phyloP scores from a whole-genome alignment of 257 asterid genomes.

The Plantago elongata region DNA sequence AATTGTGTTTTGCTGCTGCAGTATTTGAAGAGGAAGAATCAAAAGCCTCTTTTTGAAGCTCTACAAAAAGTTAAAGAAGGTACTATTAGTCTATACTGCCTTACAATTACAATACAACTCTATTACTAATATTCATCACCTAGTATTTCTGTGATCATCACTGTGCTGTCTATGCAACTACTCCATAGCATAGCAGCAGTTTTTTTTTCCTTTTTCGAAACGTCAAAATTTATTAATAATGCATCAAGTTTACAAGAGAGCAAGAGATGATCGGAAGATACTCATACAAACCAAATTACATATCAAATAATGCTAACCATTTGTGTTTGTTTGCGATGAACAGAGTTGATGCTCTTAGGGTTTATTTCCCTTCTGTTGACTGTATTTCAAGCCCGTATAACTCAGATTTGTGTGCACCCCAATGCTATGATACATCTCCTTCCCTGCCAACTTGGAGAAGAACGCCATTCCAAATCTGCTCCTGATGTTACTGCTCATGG shows the following conservation, averaged over 20 bases:
- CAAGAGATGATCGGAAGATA: too few species aligned
- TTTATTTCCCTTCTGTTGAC: constrained; percentile 72
- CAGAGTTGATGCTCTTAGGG: constrained; percentile 82
- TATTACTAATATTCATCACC: too few species aligned
- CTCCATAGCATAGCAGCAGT: too few species aligned
- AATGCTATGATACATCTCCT: constrained; percentile 38
- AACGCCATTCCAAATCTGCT: constrained; percentile 14
- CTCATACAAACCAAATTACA: too few species aligned
- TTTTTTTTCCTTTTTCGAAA: too few species aligned
- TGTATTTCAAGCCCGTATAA: constrained; percentile 58
- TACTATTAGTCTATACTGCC: constrained; percentile 13
- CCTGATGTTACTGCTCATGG: constrained; percentile 28
- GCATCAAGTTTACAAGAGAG: too few species aligned
- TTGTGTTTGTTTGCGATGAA: constrained; percentile 22
- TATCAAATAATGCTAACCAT: too few species aligned
- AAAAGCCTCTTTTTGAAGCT: constrained; percentile 72
- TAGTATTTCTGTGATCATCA: too few species aligned
- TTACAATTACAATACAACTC: neutral
- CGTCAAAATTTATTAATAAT: too few species aligned
- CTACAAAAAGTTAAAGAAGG: constrained; percentile 80
- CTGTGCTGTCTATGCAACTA: too few species aligned
- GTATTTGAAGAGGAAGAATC: constrained; percentile 65
- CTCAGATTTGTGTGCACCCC: constrained; percentile 46
- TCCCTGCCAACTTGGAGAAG: constrained; percentile 47
- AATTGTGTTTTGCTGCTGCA: constrained; percentile 30